Evolutionary conservation across 495 filamentous ascomycete genomes (phyloP).

Genomic region (Bacidia gigantensis): DNA sequence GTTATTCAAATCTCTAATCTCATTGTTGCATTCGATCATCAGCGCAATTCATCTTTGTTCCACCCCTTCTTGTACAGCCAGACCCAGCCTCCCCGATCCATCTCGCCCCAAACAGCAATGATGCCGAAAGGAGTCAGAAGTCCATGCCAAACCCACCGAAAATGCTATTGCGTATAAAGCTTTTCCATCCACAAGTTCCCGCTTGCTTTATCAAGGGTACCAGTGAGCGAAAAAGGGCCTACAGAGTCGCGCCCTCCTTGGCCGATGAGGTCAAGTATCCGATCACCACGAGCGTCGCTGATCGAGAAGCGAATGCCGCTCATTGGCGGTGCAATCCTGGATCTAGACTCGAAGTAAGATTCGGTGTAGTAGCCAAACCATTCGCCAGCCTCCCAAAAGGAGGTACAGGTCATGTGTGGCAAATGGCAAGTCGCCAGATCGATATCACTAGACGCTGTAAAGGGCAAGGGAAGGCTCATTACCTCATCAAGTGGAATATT

Average conservation of each 20-base stretch:
- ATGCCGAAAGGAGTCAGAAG: slow-evolving; percentile 3
- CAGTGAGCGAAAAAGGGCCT: neutral
- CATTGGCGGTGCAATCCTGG: neutral
- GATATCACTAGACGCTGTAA: neutral
- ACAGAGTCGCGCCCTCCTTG: neutral
- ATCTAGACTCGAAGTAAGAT: neutral
- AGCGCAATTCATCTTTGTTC: no score
- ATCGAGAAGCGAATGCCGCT: slow-evolving; percentile 1
- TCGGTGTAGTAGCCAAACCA: neutral
- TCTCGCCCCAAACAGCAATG: neutral
- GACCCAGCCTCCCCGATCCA: slow-evolving; percentile 1
- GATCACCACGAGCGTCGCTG: neutral
- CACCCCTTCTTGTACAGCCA: neutral
- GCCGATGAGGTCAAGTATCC: neutral
- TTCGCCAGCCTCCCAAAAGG: neutral
- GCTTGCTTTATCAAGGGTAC: neutral
- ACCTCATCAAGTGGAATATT: neutral
- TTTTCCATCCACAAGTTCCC: neutral
- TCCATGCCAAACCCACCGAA: neutral
- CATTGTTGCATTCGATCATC: no score
- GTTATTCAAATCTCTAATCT: no score
- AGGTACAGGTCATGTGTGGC: neutral
- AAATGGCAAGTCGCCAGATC: neutral
- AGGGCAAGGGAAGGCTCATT: neutral
- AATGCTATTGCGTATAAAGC: neutral